Evolutionary conservation across 768 basidiomycete genomes (phyloP).

Genomic region (Boletus sp.): DNA sequence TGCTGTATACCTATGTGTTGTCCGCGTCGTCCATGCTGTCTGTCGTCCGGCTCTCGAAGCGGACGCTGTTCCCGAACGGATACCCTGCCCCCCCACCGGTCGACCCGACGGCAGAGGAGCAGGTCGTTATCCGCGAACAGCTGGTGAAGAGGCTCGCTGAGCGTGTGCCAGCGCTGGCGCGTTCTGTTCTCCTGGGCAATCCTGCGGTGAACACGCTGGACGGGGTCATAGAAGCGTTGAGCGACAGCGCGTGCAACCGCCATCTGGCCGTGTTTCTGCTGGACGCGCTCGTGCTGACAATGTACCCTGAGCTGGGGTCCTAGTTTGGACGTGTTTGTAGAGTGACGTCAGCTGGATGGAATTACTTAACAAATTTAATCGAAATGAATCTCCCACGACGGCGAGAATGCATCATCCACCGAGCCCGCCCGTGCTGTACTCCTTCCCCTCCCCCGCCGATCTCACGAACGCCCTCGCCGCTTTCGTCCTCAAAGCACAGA

Average conservation of each 20-base stretch:
- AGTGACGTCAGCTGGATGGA: conserved; percentile 21
- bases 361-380: neutral
- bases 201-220: conserved; percentile 48
- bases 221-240: conserved; percentile 58
- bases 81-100: conserved; percentile 73
- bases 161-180: conserved; percentile 35
- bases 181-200: conserved; percentile 43
- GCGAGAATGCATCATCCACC: conserved; percentile 51
- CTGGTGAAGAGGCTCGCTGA: conserved; percentile 41
- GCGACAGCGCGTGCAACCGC: conserved; percentile 66
- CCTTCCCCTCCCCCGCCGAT: conserved; percentile 55
- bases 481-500: conserved; percentile 86
- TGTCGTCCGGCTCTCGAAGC: conserved; percentile 56
- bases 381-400: conserved; percentile 15
- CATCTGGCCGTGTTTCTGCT: conserved; percentile 75
- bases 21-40: conserved; percentile 53
- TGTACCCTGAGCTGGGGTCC: conserved; percentile 74
- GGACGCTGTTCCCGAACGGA: conserved; percentile 83
- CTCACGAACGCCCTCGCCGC: conserved; percentile 69
- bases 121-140: conserved; percentile 49
- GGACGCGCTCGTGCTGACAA: conserved; percentile 63
- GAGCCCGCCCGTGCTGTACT: conserved; percentile 64
- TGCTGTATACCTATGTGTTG: conserved; percentile 56
- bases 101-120: conserved; percentile 79
- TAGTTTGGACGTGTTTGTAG: conserved; percentile 26